Evolutionary conservation across 176 grass and related monocot genomes (phyloP), one percentile per base, ranked within the genome.

Genomic region (Paspalum vaginatum): DNA sequence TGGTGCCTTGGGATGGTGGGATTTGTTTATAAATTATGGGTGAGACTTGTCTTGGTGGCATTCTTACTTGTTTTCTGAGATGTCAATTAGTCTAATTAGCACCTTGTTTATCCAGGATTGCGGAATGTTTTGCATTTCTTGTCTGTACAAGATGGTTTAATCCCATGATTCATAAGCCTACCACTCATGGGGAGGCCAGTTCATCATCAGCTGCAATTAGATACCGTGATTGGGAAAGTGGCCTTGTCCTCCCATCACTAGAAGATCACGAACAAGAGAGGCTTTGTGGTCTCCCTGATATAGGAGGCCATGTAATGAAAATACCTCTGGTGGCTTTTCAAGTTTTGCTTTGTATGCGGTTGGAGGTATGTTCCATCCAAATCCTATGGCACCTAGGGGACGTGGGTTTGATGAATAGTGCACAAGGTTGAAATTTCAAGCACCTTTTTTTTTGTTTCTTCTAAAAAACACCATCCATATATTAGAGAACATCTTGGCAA

Each of bases 81-180:
- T 78, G 51, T 61, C 59, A 82, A 51, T 17, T 88, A 68, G 11
- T 69, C 40, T 93, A 75, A 90, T 64, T 27, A 1, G 21, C 58
- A 71, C 41, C 74, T 78, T 85, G 60, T 42, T 60, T 77, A 25
- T 92, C 65, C 89, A 98, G 95, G 71, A 98, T 98, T 52, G 92
- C 95, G 2, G 95, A 98, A 73, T 94, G 89, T 75, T 98, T 98
- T 87, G 92, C 95, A 64, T 98, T 94, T 85, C 87, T 98, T 40
- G 87, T 98, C 76, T 98, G 95, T 69, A 98, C 95, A 69, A 92
- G 91, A 80, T 98, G 95, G 95, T 94, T 82, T 76, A 98, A 98
- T 84, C 95, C 92, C 40, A 94, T 98, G 95, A 98, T 98, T 84
- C 95, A 94, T 84, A 92, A 77, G 65, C 61, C 61, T 74, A 47